Evolutionary conservation across 2,329 filamentous ascomycete species (phyloP), one percentile per base, ranked within the genome.

Genomic region (Ascochyta lentis): DNA sequence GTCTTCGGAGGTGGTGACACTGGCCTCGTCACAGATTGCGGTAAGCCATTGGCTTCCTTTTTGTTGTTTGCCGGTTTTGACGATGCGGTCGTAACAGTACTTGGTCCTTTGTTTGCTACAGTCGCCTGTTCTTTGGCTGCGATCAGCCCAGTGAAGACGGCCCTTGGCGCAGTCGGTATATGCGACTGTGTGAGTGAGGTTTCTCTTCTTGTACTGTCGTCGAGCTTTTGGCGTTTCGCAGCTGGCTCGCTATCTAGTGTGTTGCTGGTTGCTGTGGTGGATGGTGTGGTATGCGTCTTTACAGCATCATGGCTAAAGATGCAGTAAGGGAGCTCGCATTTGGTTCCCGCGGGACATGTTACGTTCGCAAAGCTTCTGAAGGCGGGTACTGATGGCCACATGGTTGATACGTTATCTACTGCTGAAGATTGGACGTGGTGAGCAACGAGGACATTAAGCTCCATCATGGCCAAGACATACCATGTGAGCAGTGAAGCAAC

Each of bases 251-350:
- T 34, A 29, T 49, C 61, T 41, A 40, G 8, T 16, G 43, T 12
- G 16, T 44, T 29, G 19, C n/a, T 54, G 34, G 45, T 26, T 16
- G 56, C 26, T 24, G 50, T 46, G 10, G 49, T 43, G 10, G 54
- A 33, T 3, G 27, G 45, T 22, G 41, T 29, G 26, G 38, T 40
- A 35, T 56, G 49, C 33, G 55, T 9, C 35, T 54, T 62, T 33
- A 49, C n/a, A 13, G 65, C 49, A 49, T 79, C 70, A 71, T 88
- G 86, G 12, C 75, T 78, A 72, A 87, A 89, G 19, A 87, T 80
- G 74, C 86, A 89, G 59, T 80, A 80, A 13, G 82, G 75, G 12
- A 87, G 73, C 27, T 71, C 65, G 71, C 86, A 88, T 16, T 59
- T 55, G 24, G 72, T 41, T 48, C 78, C 78, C 58, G 79, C 76